Percentiles rank a stretch among this genome's conserved stretches.
phyloP scores from a whole-genome alignment of 805 yeast genomes.

The Yarrowia divulgata region DNA sequence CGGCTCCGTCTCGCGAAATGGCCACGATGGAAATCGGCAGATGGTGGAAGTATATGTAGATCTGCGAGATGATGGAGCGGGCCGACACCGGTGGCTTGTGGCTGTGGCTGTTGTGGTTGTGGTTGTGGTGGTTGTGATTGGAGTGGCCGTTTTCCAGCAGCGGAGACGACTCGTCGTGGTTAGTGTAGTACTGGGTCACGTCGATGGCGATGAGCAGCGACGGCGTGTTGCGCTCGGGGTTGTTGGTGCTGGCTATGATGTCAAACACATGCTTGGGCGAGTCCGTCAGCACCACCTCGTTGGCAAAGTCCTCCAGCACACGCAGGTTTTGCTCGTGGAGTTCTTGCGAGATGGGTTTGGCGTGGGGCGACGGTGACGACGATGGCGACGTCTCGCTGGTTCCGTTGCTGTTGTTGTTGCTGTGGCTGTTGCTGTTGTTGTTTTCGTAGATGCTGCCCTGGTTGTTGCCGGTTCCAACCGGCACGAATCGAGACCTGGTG shows the following conservation, averaged over 20 bases:
- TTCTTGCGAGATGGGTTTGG: constrained; percentile 14
- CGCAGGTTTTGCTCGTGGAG: constrained; percentile 22
- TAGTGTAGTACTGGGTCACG: constrained; percentile 28
- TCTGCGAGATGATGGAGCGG: constrained; percentile 33
- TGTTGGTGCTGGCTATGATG: constrained; percentile 17
- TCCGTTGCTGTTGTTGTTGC: neutral
- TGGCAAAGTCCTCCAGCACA: constrained; percentile 10
- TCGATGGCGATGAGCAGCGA: constrained; percentile 33
- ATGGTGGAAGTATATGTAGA: constrained; percentile 38
- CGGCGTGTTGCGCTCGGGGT: constrained; percentile 4
- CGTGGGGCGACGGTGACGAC: too few species aligned
- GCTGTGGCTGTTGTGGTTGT: constrained; percentile 4
- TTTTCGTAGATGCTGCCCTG: neutral
- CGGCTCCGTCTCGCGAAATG: constrained; percentile 27
- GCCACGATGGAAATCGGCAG: constrained; percentile 32
- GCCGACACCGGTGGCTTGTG: constrained; percentile 30
- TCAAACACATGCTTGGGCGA: constrained; percentile 35
- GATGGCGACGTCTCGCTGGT: too few species aligned
- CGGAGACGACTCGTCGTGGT: neutral
- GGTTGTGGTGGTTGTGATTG: neutral
- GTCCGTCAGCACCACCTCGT: constrained; percentile 31
- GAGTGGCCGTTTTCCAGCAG: constrained; percentile 3
- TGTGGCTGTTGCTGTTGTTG: neutral
- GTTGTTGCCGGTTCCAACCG: constrained; percentile 1
- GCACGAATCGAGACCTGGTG: constrained; percentile 20